These are phyloP conservation scores for Urtica urens DNA, from an alignment of 306 rosid genomes.

Conservation along the genomic window DNA sequence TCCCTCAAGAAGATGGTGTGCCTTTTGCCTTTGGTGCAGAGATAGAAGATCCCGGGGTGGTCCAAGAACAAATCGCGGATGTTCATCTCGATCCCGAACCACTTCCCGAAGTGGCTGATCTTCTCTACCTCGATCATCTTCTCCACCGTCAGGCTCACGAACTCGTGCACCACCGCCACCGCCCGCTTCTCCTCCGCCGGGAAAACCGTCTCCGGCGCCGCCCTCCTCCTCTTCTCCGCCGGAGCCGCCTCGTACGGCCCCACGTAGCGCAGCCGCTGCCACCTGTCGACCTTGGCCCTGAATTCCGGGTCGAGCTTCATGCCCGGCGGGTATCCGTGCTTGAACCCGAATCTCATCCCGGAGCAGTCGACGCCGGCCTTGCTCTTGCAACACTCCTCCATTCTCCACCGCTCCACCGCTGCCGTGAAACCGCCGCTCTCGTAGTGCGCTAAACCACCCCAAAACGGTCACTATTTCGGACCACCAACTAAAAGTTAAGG, in stretches of 20 bases:
- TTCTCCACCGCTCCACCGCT: slow-evolving; percentile 78
- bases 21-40: slow-evolving; percentile 82
- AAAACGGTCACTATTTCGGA: too few species aligned
- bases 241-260: slow-evolving; percentile 60
- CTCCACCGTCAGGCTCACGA: slow-evolving; percentile 82
- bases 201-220: slow-evolving; percentile 36
- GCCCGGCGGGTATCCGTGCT: slow-evolving; percentile 68
- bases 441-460: too few species aligned
- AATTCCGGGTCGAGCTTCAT: slow-evolving; percentile 61
- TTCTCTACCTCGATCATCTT: slow-evolving; percentile 91
- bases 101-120: slow-evolving; percentile 39
- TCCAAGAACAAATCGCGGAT: slow-evolving; percentile 69
- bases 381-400: slow-evolving; percentile 63
- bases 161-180: slow-evolving; percentile 71
- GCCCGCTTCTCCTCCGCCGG: slow-evolving; percentile 73
- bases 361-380: slow-evolving; percentile 40
- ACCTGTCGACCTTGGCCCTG: slow-evolving; percentile 76
- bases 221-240: slow-evolving; percentile 32
- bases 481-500: too few species aligned
- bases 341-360: slow-evolving; percentile 50
- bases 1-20: slow-evolving; percentile 88
- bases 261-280: slow-evolving; percentile 64
- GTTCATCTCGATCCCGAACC: slow-evolving; percentile 58
- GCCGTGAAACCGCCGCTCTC: slow-evolving; percentile 24
- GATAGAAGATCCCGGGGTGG: slow-evolving; percentile 75